These are phyloP conservation scores for Bruguiera gymnorhiza DNA, from an alignment of 345 rosid species.

Conservation along the genomic window DNA sequence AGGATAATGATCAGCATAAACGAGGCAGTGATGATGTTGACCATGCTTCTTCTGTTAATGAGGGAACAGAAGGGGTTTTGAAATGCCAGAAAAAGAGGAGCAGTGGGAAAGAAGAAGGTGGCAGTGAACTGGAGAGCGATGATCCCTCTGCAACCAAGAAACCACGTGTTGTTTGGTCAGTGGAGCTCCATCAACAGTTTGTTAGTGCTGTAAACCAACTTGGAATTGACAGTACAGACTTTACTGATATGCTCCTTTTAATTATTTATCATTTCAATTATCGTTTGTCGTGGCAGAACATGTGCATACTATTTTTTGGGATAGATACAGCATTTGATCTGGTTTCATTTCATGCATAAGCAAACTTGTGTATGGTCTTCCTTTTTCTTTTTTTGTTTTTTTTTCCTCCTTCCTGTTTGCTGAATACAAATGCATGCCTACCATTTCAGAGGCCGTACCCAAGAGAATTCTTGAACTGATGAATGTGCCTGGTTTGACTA, in stretches of 20 bases:
- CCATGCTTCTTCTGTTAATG: constrained; percentile 47
- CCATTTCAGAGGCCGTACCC: constrained; percentile 73
- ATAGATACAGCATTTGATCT: constrained; percentile 2
- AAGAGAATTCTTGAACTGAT: constrained; percentile 82
- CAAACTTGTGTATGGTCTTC: background rate
- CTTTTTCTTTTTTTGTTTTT: constrained; percentile 8
- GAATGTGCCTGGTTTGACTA: constrained; percentile 74
- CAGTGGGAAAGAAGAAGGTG: constrained; percentile 52
- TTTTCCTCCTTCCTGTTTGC: background rate
- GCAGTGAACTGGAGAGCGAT: constrained; percentile 48
- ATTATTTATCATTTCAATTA: background rate
- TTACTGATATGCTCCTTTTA: constrained; percentile 16
- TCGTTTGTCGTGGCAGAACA: too few species aligned
- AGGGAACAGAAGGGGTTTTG: constrained; percentile 44
- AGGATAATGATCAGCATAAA: constrained; percentile 43
- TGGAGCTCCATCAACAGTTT: constrained; percentile 85
- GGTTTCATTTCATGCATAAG: constrained; percentile 7
- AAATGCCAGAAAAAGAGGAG: constrained; percentile 56
- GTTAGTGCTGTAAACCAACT: constrained; percentile 75
- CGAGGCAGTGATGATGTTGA: constrained; percentile 48
- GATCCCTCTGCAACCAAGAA: constrained; percentile 63
- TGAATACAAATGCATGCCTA: constrained; percentile 15
- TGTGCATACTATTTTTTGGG: background rate
- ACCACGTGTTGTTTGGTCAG: constrained; percentile 89
- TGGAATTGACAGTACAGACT: constrained; percentile 75